These are phyloP conservation scores for Lentinula boryana DNA, from an alignment of 768 basidiomycete genomes.

Conservation along the genomic window DNA sequence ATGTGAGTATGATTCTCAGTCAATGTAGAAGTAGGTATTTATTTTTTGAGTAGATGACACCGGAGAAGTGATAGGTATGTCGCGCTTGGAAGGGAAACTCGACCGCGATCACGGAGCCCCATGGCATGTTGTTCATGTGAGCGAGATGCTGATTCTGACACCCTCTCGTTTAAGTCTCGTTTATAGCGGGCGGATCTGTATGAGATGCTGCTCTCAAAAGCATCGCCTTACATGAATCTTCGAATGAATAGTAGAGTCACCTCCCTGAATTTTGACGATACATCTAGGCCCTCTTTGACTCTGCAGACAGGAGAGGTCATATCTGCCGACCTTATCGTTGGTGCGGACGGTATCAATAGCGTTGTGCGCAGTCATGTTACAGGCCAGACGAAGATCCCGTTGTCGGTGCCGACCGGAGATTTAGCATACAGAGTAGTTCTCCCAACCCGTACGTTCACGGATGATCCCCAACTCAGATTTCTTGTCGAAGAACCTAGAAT, in stretches of 20 bases:
- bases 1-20: not conserved
- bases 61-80: conserved; percentile 2
- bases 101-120: conserved; percentile 22
- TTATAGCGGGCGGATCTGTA: conserved; percentile 36
- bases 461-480: conserved; percentile 11
- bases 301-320: conserved; percentile 29
- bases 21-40: too few species aligned
- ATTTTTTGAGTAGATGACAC: not conserved
- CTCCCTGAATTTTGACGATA: conserved; percentile 7
- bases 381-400: conserved; percentile 29
- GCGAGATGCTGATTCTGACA: not conserved
- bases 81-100: conserved; percentile 2
- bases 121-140: conserved; percentile 33
- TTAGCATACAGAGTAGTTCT: conserved; percentile 21
- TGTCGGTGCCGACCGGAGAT: conserved; percentile 22
- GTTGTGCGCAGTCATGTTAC: conserved; percentile 33
- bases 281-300: conserved; percentile 22
- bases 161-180: conserved; percentile 17
- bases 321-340: conserved; percentile 26
- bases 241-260: conserved; percentile 23
- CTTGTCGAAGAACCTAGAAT: conserved; percentile 13
- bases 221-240: conserved; percentile 19
- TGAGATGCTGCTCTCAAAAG: conserved; percentile 19
- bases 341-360: conserved; percentile 50
- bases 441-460: conserved; percentile 12